Conservation (phyloP, 2,329 filamentous ascomycete species). For the Endocalyx cinctus region DNA sequence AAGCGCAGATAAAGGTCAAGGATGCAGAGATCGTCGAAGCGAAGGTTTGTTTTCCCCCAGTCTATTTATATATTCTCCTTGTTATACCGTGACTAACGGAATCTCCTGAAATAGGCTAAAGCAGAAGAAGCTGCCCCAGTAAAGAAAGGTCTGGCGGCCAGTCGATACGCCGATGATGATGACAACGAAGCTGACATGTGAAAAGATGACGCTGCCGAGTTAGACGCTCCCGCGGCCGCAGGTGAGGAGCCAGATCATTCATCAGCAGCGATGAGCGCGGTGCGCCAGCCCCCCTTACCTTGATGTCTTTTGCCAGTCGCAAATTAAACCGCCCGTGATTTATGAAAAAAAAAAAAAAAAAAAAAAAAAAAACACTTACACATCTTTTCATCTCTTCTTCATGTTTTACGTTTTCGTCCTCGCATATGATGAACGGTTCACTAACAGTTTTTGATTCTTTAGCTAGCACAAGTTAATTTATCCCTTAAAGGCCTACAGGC, state of each 20-base stretch:
- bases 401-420: too few relatives aligned
- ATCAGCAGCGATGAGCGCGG: slow-evolving; percentile 62
- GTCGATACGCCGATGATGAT: slow-evolving; percentile 45
- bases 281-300: slow-evolving; percentile 50
- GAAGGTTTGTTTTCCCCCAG: slow-evolving; percentile 37
- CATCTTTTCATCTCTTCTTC: too few relatives aligned
- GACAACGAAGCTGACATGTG: slow-evolving; percentile 29
- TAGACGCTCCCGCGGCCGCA: slow-evolving; percentile 38
- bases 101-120: slow-evolving; percentile 45
- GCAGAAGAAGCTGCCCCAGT: slow-evolving; percentile 34
- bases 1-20: slow-evolving; percentile 46
- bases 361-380: too few relatives aligned
- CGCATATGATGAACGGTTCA: too few relatives aligned
- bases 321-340: slow-evolving; percentile 16
- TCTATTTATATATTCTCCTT: slow-evolving; percentile 1
- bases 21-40: slow-evolving; percentile 60
- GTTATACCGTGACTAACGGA: too few relatives aligned
- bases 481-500: slow-evolving; percentile 46
- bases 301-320: slow-evolving; percentile 26
- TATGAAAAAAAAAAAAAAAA: too few relatives aligned
- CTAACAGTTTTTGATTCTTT: too few relatives aligned
- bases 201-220: slow-evolving; percentile 27
- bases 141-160: slow-evolving; percentile 48
- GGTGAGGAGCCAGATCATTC: slow-evolving; percentile 61
- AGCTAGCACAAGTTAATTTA: slow-evolving; percentile 41